These are phyloP conservation scores for Jatropha curcas DNA, from an alignment of 345 rosid species.

Conservation along the genomic window DNA sequence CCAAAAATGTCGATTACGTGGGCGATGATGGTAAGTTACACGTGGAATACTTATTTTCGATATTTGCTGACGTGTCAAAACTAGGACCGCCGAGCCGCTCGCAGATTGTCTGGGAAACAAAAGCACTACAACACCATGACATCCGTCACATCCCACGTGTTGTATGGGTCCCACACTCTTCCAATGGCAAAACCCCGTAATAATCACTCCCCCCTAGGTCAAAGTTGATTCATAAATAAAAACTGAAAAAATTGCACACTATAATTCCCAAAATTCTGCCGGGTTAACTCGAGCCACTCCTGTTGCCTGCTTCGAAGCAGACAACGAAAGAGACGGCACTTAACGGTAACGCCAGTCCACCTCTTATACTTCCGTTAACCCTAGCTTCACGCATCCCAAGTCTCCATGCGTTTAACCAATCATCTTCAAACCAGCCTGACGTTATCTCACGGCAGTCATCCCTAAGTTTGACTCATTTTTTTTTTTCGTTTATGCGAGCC, in stretches of 20 bases:
- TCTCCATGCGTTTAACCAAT: neutral
- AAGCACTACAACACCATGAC: neutral
- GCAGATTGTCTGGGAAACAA: slow-evolving; percentile 12
- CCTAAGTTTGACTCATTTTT: neutral
- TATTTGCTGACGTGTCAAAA: slow-evolving; percentile 26
- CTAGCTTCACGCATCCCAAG: slow-evolving; percentile 33
- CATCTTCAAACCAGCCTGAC: neutral
- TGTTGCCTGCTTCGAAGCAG: slow-evolving; percentile 71
- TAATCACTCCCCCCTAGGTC: neutral
- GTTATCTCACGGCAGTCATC: neutral
- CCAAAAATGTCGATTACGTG: neutral
- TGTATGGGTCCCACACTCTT: slow-evolving; percentile 18
- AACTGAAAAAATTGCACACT: neutral
- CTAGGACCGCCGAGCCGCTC: slow-evolving; percentile 22
- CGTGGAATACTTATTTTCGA: slow-evolving; percentile 25
- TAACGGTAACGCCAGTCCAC: slow-evolving; percentile 32
- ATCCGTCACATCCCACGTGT: slow-evolving; percentile 30
- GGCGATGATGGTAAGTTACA: neutral
- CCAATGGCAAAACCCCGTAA: slow-evolving; percentile 29
- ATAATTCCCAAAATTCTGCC: slow-evolving; percentile 41
- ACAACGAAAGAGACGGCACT: slow-evolving; percentile 54
- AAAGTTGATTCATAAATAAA: neutral
- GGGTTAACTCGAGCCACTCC: slow-evolving; percentile 53
- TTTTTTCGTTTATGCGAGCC: slow-evolving; percentile 18
- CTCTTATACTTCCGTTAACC: slow-evolving; percentile 29